Conservation (phyloP, 306 rosid species). For the Lablab purpureus region DNA sequence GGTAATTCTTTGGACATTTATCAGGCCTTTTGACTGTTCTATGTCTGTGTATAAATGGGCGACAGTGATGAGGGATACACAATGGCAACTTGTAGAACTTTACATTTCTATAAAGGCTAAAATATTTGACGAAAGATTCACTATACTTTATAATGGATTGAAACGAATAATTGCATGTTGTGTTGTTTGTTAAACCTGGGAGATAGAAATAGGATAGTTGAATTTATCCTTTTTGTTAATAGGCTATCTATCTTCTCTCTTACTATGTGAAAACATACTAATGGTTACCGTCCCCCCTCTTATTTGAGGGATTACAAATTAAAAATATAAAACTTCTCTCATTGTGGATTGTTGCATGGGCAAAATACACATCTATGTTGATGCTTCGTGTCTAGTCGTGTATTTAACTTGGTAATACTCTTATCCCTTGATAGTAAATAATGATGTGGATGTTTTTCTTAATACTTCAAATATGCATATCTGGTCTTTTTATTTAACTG, state of each 20-base stretch:
- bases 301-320: neutral
- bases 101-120: constrained; percentile 26
- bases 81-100: constrained; percentile 37
- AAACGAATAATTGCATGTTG: constrained; percentile 27
- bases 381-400: neutral
- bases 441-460: constrained; percentile 17
- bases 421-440: constrained; percentile 9
- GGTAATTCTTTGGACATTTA: constrained; percentile 19
- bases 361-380: neutral
- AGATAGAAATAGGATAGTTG: neutral
- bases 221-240: constrained; percentile 26
- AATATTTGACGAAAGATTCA: constrained; percentile 11
- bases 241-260: neutral
- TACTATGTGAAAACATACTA: constrained; percentile 12
- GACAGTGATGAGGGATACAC: constrained; percentile 27
- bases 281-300: neutral
- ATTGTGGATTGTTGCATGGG: neutral
- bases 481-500: neutral
- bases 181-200: neutral
- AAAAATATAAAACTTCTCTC: neutral
- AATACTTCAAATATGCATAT: constrained; percentile 18
- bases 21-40: constrained; percentile 13
- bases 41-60: constrained; percentile 21
- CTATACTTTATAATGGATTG: neutral
- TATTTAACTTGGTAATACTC: constrained; percentile 1